Evolutionary conservation across 768 basidiomycete species (phyloP), one percentile per base, ranked within the genome.

Genomic region (Collybia sordida): DNA sequence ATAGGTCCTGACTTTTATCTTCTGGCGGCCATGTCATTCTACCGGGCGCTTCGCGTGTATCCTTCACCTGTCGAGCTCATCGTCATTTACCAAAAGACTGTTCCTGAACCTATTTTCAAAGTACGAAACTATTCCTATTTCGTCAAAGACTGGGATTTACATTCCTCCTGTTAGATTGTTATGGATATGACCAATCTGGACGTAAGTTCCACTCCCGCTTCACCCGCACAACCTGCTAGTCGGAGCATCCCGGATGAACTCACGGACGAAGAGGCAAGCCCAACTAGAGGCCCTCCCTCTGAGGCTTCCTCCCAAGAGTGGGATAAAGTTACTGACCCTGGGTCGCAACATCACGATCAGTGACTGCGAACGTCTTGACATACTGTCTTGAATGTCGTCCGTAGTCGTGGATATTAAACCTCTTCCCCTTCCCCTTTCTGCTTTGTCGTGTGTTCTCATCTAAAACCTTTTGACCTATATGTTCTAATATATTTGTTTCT

Each of bases 1-100:
- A 4, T 53, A 97, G 96, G 95, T 31, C 87, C 90, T 37, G 68
- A 77, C 22, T 87, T 85, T 69, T 72, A 87, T 63, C 77, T 98
- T 22, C 79, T 85, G 9, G 86, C 95, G 17, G 95, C 97, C 36
- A 68, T 91, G 64, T 82, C 85, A 36, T 98, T 98, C 81, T 99
- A 86, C 80, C 82, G 93, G 43, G 95, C 93, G 1, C 83, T 98
- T 51, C 79, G 88, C 47, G 93, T 97, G 28, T 99, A 99, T 72
- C 97, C 97, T 43, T 84, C 90, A 24, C 93, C 95, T 0, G 83
- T 93, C 25, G 97, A 98, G 68, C 82, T 98, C 58, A 88, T 99
- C 60, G 83, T 88, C 67, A 95, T 98, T 54, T 96, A 97, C 62
- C 86, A 98, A 71, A 88, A 89, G 70, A 94, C 93, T 27, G 83